Conservation (phyloP, 768 basidiomycete genomes). For the Coprinopsis sp. region DNA sequence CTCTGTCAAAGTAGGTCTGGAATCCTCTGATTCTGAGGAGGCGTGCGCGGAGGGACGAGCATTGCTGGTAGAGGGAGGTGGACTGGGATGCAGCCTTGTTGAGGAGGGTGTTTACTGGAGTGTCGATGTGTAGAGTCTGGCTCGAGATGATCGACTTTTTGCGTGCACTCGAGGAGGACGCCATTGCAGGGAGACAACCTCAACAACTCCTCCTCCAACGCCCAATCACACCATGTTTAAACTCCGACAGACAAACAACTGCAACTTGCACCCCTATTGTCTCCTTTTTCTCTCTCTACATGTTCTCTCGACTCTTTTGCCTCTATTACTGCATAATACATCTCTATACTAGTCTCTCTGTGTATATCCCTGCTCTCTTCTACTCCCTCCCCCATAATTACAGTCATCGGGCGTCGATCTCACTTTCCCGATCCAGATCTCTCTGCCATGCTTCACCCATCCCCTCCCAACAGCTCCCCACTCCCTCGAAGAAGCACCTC, state of each 20-base stretch:
- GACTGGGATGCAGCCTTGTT: conserved; percentile 87
- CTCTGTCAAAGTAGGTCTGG: conserved; percentile 60
- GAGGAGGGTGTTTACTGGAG: conserved; percentile 80
- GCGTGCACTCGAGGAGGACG: conserved; percentile 54
- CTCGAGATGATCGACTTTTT: conserved; percentile 76
- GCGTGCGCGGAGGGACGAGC: conserved; percentile 69
- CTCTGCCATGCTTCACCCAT: no score
- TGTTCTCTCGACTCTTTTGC: no score
- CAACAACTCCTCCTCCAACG: not conserved
- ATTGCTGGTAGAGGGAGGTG: conserved; percentile 90
- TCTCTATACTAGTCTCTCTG: no score
- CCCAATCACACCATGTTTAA: not conserved
- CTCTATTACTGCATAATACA: no score
- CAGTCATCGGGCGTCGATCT: no score
- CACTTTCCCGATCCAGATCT: no score
- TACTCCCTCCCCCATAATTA: no score
- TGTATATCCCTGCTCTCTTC: no score
- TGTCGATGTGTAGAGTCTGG: conserved; percentile 64
- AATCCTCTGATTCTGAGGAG: conserved; percentile 79
- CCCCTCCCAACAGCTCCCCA: no score
- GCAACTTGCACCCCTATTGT: conserved; percentile 2
- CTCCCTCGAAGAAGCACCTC: no score
- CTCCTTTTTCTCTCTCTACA: no score
- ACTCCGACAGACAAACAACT: conserved; percentile 4
- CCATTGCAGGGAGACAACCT: conserved; percentile 27